Evolutionary conservation across 2,329 filamentous ascomycete species (phyloP).

Genomic region (Hypoxylon rubiginosum): DNA sequence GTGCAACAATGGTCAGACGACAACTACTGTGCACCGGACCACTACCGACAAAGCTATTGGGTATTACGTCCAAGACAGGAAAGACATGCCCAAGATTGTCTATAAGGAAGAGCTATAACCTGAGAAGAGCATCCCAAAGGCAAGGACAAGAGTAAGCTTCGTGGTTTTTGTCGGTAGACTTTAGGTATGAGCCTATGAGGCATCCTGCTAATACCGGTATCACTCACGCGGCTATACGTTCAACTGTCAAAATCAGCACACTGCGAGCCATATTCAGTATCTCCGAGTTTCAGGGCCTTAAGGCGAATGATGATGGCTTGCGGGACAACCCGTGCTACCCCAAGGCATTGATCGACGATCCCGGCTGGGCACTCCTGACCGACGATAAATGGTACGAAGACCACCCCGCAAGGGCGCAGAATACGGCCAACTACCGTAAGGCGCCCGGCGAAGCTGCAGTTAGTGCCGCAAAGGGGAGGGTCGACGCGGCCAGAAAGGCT

Average conservation of each 20-base stretch:
- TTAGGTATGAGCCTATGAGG: not conserved
- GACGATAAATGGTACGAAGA: constrained; percentile 23
- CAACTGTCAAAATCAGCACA: constrained; percentile 18
- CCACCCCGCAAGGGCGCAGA: constrained; percentile 8
- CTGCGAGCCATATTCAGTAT: constrained; percentile 21
- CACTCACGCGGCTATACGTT: constrained; percentile 11
- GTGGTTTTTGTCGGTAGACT: not conserved
- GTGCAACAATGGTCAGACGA: constrained; percentile 8
- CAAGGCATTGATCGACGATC: constrained; percentile 19
- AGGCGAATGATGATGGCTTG: constrained; percentile 11
- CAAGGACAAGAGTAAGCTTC: constrained; percentile 2
- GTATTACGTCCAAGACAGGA: constrained; percentile 15
- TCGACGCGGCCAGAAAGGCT: constrained; percentile 9
- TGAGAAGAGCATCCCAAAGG: constrained; percentile 10
- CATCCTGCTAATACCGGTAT: not conserved
- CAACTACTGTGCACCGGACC: constrained; percentile 9
- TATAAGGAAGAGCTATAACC: constrained; percentile 10
- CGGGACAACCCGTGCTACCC: constrained; percentile 18
- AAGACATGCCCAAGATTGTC: constrained; percentile 18
- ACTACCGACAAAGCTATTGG: constrained; percentile 5
- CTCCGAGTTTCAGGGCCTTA: constrained; percentile 9
- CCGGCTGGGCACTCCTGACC: constrained; percentile 23
- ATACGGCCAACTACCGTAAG: constrained; percentile 7
- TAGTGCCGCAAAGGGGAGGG: constrained; percentile 8
- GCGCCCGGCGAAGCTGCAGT: constrained; percentile 7